Conservation (phyloP, 441 rosid species). For the Pelargonium citronellum region DNA sequence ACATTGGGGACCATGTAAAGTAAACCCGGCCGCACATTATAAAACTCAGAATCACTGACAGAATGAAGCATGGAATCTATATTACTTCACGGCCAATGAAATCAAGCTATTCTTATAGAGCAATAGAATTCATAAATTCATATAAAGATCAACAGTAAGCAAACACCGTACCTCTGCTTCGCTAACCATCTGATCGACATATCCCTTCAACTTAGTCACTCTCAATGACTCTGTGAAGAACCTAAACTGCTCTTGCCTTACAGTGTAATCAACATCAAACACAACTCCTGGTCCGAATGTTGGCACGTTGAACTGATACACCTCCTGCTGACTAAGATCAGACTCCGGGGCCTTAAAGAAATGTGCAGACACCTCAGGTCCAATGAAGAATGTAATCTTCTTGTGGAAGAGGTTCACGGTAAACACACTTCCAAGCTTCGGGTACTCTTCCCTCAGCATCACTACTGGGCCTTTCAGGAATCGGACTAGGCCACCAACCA, state of each 20-base stretch:
- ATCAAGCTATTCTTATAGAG: neutral
- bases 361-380: constrained; percentile 95
- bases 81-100: neutral
- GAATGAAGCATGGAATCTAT: neutral
- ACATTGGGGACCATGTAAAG: neutral
- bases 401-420: constrained; percentile 62
- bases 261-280: constrained; percentile 81
- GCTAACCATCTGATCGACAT: constrained; percentile 92
- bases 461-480: constrained; percentile 83
- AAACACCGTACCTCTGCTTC: constrained; percentile 60
- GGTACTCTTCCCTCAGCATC: constrained; percentile 88
- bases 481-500: constrained; percentile 63
- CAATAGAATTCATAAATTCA: neutral
- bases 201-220: constrained; percentile 79
- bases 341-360: constrained; percentile 89
- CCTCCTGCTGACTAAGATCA: constrained; percentile 97
- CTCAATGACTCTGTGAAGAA: constrained; percentile 90
- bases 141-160: neutral
- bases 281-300: constrained; percentile 98
- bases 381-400: constrained; percentile 88
- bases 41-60: neutral
- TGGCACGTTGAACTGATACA: constrained; percentile 95
- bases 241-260: constrained; percentile 95
- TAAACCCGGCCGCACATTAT: neutral
- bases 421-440: constrained; percentile 92